Evolutionary conservation across 2,329 filamentous ascomycete genomes (phyloP), one percentile per base, ranked within the genome.

Genomic region (Penicillium expansum): DNA sequence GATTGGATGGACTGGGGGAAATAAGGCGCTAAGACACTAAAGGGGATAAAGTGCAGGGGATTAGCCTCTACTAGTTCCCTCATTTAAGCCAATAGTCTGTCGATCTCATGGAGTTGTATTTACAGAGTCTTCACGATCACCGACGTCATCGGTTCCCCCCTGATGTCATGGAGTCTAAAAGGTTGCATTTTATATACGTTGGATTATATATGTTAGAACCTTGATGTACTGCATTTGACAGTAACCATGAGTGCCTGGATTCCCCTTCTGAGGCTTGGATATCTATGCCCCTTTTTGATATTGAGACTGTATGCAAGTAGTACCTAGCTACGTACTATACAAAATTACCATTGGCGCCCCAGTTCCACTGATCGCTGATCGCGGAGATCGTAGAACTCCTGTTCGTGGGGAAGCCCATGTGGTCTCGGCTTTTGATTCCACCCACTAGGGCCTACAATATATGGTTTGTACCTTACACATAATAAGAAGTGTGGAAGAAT

Each of bases 61-160:
- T 27, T n/a, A 42, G 16, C 20, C 20, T 50, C 44, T 16, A 6
- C 27, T 48, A 53, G 48, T 14, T 33, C 8, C 20, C 48, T 29
- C 27, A 29, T 29, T 16, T 29, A 47, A 50, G 51, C 56, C 57
- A 62, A 60, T 63, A 52, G 52, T n/a, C 4, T 13, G 54, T 45
- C 48, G 55, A 54, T 55, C 29, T 16, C n/a, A 22, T 53, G 13
- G 43, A 39, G 59, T 50, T 54, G 50, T 51, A 57, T 39, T 50
- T 16, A 13, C n/a, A 44, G 37, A 44, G 37, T 50, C 38, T 42
- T 54, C 56, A 52, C 62, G 59, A 66, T 67, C 63, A 51, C 57
- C 60, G 62, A 67, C 64, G 63, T 65, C 63, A 67, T 63, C 56
- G 57, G n/a, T 22, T 16, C 22, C 18, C 22, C 18, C 32, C 51